These are phyloP conservation scores for Batrachochytrium dendrobatidis DNA, from an alignment of 371 early-diverging fungal species.

Conservation along the genomic window DNA sequence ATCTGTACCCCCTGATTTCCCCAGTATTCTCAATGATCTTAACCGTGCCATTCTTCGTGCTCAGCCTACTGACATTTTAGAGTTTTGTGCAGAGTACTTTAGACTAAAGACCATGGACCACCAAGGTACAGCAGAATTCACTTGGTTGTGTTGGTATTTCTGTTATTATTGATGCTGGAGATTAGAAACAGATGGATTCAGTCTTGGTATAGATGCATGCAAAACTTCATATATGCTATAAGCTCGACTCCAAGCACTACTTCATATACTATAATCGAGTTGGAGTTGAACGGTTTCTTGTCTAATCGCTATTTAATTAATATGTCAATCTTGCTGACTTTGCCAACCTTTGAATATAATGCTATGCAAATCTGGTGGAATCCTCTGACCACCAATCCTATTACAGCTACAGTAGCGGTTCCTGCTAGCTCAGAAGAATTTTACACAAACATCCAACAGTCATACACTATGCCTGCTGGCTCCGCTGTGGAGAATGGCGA, in stretches of 20 bases:
- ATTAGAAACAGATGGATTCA: background rate
- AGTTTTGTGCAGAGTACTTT: slow-evolving; percentile 88
- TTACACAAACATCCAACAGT: background rate
- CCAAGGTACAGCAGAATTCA: too few species aligned
- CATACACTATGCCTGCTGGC: background rate
- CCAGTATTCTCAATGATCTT: slow-evolving; percentile 54
- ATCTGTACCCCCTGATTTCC: slow-evolving; percentile 44
- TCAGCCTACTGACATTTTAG: slow-evolving; percentile 74
- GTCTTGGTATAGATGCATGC: slow-evolving; percentile 1
- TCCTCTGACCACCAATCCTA: too few species aligned
- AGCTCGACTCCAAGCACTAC: too few species aligned
- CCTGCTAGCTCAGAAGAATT: background rate
- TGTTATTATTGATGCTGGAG: background rate
- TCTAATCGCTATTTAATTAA: too few species aligned
- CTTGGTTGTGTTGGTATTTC: slow-evolving; percentile 19
- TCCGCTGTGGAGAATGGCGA: slow-evolving; percentile 20
- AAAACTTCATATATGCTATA: too few species aligned
- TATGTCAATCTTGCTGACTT: too few species aligned
- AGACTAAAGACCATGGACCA: slow-evolving; percentile 45
- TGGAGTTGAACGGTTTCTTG: too few species aligned
- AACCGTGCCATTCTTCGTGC: slow-evolving; percentile 45
- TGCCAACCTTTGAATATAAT: too few species aligned
- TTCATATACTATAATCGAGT: too few species aligned
- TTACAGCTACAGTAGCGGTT: too few species aligned
- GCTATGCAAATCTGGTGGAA: too few species aligned